These are phyloP conservation scores for Vitis amurensis DNA, from an alignment of 164 flowering plant genomes.

Conservation along the genomic window DNA sequence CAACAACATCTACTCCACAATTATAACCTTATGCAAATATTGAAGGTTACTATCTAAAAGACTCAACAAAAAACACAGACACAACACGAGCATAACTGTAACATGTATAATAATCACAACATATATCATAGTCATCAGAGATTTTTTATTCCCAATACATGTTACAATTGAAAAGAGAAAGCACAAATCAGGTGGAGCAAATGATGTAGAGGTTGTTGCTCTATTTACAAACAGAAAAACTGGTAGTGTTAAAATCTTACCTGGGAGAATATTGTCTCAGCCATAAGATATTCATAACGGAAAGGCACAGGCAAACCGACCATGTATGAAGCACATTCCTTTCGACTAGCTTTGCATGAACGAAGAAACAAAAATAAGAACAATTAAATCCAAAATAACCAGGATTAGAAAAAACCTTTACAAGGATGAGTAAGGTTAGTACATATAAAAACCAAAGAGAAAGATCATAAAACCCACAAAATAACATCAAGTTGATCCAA, in stretches of 20 bases:
- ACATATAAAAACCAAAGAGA: background rate
- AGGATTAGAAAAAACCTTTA: background rate
- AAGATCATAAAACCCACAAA: background rate
- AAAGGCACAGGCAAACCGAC: conserved; percentile 94
- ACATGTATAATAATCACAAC: too few species aligned
- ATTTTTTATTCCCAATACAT: background rate
- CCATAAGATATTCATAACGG: conserved; percentile 96
- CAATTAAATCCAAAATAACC: conserved; percentile 2
- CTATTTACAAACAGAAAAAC: too few species aligned
- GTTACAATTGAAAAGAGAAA: background rate
- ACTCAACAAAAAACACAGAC: too few species aligned
- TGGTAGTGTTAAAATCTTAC: conserved; percentile 28
- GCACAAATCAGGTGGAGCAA: too few species aligned
- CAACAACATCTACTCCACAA: background rate
- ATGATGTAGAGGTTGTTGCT: too few species aligned
- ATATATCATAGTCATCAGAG: background rate
- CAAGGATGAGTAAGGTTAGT: background rate
- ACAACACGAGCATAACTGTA: background rate
- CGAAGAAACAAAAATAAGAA: conserved; percentile 37
- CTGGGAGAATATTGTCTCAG: conserved; percentile 99
- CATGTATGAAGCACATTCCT: conserved; percentile 95
- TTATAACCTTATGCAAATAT: too few species aligned
- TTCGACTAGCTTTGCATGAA: conserved; percentile 97
- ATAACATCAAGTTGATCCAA: background rate
- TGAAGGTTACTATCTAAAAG: too few species aligned